phyloP scores from a whole-genome alignment of 768 basidiomycete species.

The Hirschioporus abietinus region DNA sequence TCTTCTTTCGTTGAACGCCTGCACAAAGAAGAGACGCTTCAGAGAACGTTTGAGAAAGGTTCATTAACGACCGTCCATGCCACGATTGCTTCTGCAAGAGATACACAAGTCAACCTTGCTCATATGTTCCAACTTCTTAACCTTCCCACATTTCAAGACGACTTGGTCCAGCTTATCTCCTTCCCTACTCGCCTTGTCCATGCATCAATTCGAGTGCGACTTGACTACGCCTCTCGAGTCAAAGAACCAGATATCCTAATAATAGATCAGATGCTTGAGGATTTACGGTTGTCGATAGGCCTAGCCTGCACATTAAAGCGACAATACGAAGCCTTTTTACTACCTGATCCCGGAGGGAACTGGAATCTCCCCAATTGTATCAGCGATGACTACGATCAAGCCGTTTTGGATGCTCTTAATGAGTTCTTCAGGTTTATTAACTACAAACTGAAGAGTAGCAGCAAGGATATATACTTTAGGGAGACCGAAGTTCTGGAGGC shows the following conservation, averaged over 20 bases:
- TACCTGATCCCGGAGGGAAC: slow-evolving; percentile 78
- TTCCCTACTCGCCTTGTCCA: slow-evolving; percentile 95
- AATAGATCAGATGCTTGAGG: slow-evolving; percentile 91
- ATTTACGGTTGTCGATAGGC: slow-evolving; percentile 85
- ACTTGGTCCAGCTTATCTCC: slow-evolving; percentile 87
- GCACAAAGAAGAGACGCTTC: slow-evolving; percentile 94
- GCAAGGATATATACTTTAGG: slow-evolving; percentile 91
- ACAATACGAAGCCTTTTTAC: slow-evolving; percentile 88
- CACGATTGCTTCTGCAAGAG: slow-evolving; percentile 80
- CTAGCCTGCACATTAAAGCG: slow-evolving; percentile 93
- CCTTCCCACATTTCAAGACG: slow-evolving; percentile 84
- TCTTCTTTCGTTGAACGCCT: slow-evolving; percentile 91
- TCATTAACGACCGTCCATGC: slow-evolving; percentile 83
- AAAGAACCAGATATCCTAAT: slow-evolving; percentile 86
- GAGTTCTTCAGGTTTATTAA: slow-evolving; percentile 93
- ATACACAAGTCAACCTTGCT: slow-evolving; percentile 78
- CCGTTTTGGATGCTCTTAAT: slow-evolving; percentile 79
- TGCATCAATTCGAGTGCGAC: slow-evolving; percentile 81
- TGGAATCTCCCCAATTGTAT: slow-evolving; percentile 91
- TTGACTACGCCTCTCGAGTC: slow-evolving; percentile 84
- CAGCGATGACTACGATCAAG: slow-evolving; percentile 83
- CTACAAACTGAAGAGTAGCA: slow-evolving; percentile 91
- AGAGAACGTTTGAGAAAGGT: slow-evolving; percentile 88
- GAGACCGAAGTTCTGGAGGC: slow-evolving; percentile 97
- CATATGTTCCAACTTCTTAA: slow-evolving; percentile 79